Base-by-base conservation (phyloP, 2,329 filamentous ascomycete genomes). In the Aspergillus sp. region DNA sequence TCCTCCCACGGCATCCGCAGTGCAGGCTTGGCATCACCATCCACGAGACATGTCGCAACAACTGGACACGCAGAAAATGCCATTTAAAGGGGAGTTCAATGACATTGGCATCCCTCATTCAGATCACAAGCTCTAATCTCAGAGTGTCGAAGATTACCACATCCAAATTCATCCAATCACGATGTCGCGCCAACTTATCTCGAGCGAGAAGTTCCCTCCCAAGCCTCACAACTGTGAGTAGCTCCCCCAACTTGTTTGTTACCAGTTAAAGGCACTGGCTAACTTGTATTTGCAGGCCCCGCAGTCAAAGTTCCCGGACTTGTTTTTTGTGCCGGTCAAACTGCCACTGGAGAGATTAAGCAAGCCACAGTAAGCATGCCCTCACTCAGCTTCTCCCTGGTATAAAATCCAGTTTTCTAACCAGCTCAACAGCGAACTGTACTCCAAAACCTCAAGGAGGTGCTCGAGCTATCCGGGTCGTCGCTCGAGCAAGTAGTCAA, bases 401-500 rank as follows among this genome's bases (percentile, higher is more conserved):
- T 23, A 9, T 17, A 15, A 8, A 9, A 50, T 54, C 9, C 1
- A 28, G 38, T 15, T n/a, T 30, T 19, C 21, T 45, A 23, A 17
- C 12, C 30, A 43, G 23, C 5, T 5, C 5, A 10, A 66, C 50
- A 74, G 72, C 66, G 65, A 62, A 72, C 65, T 17, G 71, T 69
- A 9, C 59, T 76, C 17, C 71, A 79, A 56, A 89, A 89, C 73
- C 78, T 89, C 4, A 84, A 79, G 21, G 81, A 80, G 2, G 81
- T 89, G 1, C 83, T 89, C n/a, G 79, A 84, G 62, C 85, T 82
- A 4, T 83, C 85, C 0, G 86, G 85, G 0, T 84, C 81, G 21
- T 80, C 76, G 57, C 75, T 89, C n/a, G 76, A 82, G 9, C 85
- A 88, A 38, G 81, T 85, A 0, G 81, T 89, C 71, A 89, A 89